A percentile compares a stretch with the other conserved stretches of the same genome.
Conservation (phyloP, 192 early-diverging fungal species). For the Backusella mclennaniae region DNA sequence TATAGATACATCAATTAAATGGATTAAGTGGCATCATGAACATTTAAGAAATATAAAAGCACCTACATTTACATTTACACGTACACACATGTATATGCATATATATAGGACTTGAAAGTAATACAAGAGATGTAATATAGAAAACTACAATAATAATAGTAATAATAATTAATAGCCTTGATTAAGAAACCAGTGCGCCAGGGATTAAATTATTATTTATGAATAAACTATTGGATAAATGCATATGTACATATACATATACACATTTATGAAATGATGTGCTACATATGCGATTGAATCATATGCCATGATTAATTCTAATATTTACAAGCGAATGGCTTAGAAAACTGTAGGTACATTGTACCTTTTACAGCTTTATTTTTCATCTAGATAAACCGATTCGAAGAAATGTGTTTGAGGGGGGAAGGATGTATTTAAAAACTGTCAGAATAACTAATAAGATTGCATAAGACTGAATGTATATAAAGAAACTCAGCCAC, state of each 20-base stretch:
- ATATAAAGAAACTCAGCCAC: neutral
- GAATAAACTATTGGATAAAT: neutral
- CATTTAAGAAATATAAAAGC: neutral
- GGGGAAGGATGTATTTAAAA: neutral
- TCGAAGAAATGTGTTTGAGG: neutral
- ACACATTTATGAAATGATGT: neutral
- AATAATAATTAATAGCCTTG: neutral
- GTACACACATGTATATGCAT: neutral
- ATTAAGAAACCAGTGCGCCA: neutral
- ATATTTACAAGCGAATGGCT: neutral
- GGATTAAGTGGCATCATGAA: neutral
- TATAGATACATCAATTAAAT: neutral
- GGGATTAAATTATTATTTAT: neutral
- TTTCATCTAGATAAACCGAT: neutral
- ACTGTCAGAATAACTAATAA: neutral
- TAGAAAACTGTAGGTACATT: neutral
- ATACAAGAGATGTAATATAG: neutral
- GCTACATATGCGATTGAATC: neutral
- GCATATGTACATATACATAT: neutral
- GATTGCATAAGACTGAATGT: neutral
- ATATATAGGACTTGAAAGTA: neutral
- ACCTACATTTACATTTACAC: neutral
- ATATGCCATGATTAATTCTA: neutral
- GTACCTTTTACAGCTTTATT: neutral
- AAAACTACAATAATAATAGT: neutral